Percentiles rank a stretch among this genome's conserved stretches.
phyloP scores from a whole-genome alignment of 2,329 filamentous ascomycete species.

The Dactylonectria estremocensis region DNA sequence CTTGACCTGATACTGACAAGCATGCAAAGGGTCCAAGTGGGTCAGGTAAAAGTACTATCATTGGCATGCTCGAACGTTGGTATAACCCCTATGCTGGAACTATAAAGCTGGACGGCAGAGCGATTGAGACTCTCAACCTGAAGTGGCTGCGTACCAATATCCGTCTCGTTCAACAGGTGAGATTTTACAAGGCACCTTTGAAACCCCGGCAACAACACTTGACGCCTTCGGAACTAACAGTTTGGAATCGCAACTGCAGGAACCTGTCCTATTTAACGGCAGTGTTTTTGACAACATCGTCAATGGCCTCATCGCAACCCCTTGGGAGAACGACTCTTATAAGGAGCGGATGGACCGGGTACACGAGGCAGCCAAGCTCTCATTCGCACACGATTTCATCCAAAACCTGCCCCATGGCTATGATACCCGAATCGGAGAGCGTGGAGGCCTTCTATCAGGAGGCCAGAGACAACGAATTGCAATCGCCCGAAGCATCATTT shows the following conservation, averaged over 20 bases:
- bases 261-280: slow-evolving; percentile 45
- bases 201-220: too few species aligned
- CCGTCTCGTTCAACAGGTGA: slow-evolving; percentile 56
- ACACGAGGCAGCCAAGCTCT: slow-evolving; percentile 38
- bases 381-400: slow-evolving; percentile 47
- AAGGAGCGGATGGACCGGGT: slow-evolving; percentile 26
- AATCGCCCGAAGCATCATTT: slow-evolving; percentile 75
- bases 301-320: slow-evolving; percentile 38
- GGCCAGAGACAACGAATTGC: slow-evolving; percentile 76
- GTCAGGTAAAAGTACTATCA: slow-evolving; percentile 78
- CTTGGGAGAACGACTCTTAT: neutral
- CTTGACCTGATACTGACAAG: too few species aligned
- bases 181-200: neutral
- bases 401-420: slow-evolving; percentile 39
- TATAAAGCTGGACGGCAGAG: slow-evolving; percentile 56
- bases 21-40: slow-evolving; percentile 69
- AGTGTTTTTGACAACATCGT: slow-evolving; percentile 49
- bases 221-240: too few species aligned
- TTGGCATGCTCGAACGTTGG: slow-evolving; percentile 61
- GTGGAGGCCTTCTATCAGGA: slow-evolving; percentile 55
- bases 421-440: slow-evolving; percentile 43
- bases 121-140: slow-evolving; percentile 57
- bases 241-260: slow-evolving; percentile 22
- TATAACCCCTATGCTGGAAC: slow-evolving; percentile 60
- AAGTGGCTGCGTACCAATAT: slow-evolving; percentile 65